Percentiles rank a stretch among this genome's conserved stretches.
Evolutionary conservation across 345 rosid species (phyloP).

Genomic region (Eucalyptus polybractea): DNA sequence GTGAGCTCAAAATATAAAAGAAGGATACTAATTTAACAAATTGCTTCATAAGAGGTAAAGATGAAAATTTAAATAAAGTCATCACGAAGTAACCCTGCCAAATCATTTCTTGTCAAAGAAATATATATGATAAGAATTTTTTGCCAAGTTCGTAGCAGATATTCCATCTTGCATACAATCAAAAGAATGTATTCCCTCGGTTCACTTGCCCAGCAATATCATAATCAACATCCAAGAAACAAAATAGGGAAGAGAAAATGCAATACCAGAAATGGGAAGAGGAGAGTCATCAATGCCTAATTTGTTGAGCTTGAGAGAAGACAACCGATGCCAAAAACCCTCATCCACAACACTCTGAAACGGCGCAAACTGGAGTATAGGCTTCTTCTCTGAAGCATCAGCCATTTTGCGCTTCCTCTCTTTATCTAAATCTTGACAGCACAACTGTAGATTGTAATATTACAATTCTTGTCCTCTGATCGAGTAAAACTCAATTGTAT

Average conservation of each 20-base stretch:
- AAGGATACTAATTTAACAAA: not conserved
- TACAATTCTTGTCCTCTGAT: not conserved
- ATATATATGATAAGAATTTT: not conserved
- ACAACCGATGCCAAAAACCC: slow-evolving; percentile 89
- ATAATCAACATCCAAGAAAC: not conserved
- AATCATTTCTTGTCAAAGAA: not conserved
- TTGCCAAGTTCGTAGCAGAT: not conserved
- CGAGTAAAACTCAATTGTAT: not conserved
- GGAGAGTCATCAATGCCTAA: slow-evolving; percentile 91
- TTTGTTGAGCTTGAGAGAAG: slow-evolving; percentile 79
- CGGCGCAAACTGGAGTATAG: slow-evolving; percentile 65
- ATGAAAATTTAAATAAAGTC: not conserved
- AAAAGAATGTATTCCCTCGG: not conserved
- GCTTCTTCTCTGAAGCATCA: not conserved
- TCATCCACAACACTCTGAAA: slow-evolving; percentile 76
- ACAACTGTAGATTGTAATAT: not conserved
- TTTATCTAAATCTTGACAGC: not conserved
- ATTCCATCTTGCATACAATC: not conserved
- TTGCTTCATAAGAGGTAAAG: not conserved
- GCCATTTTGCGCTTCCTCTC: not conserved
- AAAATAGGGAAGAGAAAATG: not conserved
- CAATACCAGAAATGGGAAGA: slow-evolving; percentile 56
- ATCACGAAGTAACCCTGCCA: not conserved
- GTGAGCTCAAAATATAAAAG: not conserved
- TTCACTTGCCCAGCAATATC: not conserved